Base-by-base conservation (phyloP, 768 basidiomycete genomes). In the Terana coerulea region DNA sequence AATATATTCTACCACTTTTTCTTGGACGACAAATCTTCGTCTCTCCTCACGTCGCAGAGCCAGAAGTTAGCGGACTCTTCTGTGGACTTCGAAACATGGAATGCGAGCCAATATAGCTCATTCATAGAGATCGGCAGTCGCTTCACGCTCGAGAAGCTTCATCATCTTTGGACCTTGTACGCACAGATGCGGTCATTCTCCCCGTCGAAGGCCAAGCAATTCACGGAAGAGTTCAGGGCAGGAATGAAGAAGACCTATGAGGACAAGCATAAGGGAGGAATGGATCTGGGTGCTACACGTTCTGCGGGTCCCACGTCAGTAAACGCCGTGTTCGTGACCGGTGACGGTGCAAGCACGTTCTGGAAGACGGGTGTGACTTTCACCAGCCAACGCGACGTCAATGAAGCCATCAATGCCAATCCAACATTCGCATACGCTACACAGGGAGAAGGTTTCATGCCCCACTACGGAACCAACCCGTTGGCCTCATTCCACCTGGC, bases 1-100 rank as follows among this genome's bases (percentile, higher is more conserved):
- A 69, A 74, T 47, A 70, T 76, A 3, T 81, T 76, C 61, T 79
- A 72, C 53, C 74, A 81, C 53, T 61, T 79, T 33, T 74, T 69
- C 50, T 52, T 81, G 14, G 73, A 79, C 62, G 55, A 73, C 22
- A 25, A 28, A 3, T 63, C 73, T 0, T 59, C 69, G 8, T 41
- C 59, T 0, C 36, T 67, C 19, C 48, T 81, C 17, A 44, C 67
- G 5, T 39, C 53, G 0, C 79, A 79, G 30, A 76, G 73, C 53
- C 55, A 55, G 7, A 70, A 65, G 48, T 70, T 80, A 14, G 40
- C 72, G 11, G 59, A 64, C 3, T 47, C 67, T 2, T 70, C 75
- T 0, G 47, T 55, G 3, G 61, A 65, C 50, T 49, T 75, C 21
- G 44, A 67, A 5, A 51, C 59, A 1, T 81, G 80, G 80, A 59